Base-by-base conservation (phyloP, 2,329 filamentous ascomycete species). In the Xylariaceae sp. region DNA sequence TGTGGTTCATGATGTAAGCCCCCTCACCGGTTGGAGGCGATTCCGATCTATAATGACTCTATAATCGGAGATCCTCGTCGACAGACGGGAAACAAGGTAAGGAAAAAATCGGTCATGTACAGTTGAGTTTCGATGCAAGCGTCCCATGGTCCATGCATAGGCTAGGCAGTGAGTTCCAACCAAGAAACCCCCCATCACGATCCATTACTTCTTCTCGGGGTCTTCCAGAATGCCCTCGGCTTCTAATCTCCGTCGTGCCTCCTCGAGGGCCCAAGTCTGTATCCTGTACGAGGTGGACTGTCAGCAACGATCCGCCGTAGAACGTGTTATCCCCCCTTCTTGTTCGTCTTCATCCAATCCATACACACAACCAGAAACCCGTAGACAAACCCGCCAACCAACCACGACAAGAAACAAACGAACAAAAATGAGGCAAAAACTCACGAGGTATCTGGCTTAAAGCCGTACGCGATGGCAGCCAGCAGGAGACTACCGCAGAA, bases 371-470 rank as follows among this genome's bases (percentile, higher is more conserved):
- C 4, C 23, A 26, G 4, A 26, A 26, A 26, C 23, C 23, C 23
- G n/a, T n/a, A n/a, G n/a, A n/a, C n/a, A n/a, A n/a, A n/a, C n/a
- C n/a, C n/a, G n/a, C n/a, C n/a, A n/a, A n/a, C n/a, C n/a, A n/a
- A n/a, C 45, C 16, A 49, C 40, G 10, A 2, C 44, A 58, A n/a
- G 44, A 51, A 61, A 40, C 16, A 26, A 57, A 48, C 47, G 50
- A 59, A 54, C 47, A 4, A 41, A 40, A 53, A 60, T 26, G 57
- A 46, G 45, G n/a, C n/a, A n/a, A n/a, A 43, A 58, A 91, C 93
- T 80, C 83, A 99, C 95, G 91, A 96, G 62, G 93, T 98, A 82
- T 99, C 95, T 50, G 95, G 95, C 87, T 98, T 98, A 75, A 95
- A 98, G 61, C 91, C 91, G 78, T 96, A 91, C 64, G 89, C 91